Percentiles rank a stretch among this genome's conserved stretches.
Conservation (phyloP, 257 asterid genomes). For the Eucommia ulmoides region DNA sequence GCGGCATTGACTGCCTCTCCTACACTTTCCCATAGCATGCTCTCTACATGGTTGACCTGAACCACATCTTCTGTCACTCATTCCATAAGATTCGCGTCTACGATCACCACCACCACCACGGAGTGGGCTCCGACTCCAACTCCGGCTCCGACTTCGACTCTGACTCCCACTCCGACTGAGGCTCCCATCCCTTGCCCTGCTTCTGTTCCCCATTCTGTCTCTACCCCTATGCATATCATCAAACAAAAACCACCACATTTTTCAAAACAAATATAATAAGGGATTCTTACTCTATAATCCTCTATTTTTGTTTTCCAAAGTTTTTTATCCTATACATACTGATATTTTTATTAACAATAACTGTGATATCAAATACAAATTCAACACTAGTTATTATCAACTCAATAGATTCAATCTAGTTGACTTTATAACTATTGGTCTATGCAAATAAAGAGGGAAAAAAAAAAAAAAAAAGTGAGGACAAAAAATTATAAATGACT, state of each 20-base stretch:
- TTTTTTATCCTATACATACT: too few species aligned
- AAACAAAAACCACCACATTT: constrained; percentile 6
- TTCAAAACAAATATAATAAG: neutral
- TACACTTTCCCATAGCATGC: constrained; percentile 49
- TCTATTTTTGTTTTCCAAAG: too few species aligned
- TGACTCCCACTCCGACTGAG: constrained; percentile 26
- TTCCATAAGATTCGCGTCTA: constrained; percentile 36
- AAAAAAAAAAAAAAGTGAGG: too few species aligned
- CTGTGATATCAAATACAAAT: neutral
- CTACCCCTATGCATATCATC: constrained; percentile 39
- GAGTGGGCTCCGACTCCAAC: constrained; percentile 39
- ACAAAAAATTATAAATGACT: too few species aligned
- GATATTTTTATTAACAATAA: too few species aligned
- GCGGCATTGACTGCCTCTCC: constrained; percentile 71
- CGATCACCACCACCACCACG: constrained; percentile 45
- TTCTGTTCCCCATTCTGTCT: constrained; percentile 51
- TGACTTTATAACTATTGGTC: too few species aligned
- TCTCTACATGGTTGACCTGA: constrained; percentile 55
- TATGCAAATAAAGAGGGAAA: too few species aligned
- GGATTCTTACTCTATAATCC: too few species aligned
- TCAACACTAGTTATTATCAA: neutral
- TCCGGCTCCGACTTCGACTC: constrained; percentile 25
- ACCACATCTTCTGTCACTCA: constrained; percentile 44
- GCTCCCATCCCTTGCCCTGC: constrained; percentile 43
- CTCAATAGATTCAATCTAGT: neutral